These are phyloP conservation scores for Durio zibethinus DNA, from an alignment of 345 rosid genomes.

Conservation along the genomic window DNA sequence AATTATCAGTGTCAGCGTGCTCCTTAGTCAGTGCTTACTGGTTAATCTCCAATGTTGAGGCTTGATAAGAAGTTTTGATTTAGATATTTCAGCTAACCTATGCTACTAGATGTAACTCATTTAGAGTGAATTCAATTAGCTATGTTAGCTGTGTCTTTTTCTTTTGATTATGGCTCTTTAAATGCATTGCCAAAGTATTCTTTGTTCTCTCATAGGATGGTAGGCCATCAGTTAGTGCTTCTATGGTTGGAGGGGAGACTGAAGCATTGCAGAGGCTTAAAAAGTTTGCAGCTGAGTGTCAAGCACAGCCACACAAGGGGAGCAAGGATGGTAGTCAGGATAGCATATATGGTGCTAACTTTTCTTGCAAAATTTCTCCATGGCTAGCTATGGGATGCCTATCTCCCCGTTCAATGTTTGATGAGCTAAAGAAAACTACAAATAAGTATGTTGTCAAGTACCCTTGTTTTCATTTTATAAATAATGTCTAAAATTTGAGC, in stretches of 20 bases:
- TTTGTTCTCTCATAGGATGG: constrained; percentile 50
- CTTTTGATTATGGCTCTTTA: not conserved
- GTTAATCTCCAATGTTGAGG: not conserved
- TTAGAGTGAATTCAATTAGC: not conserved
- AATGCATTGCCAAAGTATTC: constrained; percentile 13
- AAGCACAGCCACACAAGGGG: constrained; percentile 69
- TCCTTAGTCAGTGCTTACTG: not conserved
- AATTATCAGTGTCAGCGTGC: not conserved
- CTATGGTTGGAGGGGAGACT: constrained; percentile 95
- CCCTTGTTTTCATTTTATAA: not conserved
- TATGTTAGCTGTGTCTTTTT: not conserved
- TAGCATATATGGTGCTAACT: constrained; percentile 84
- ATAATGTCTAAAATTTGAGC: not conserved
- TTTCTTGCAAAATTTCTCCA: constrained; percentile 94
- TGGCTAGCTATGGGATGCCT: constrained; percentile 90
- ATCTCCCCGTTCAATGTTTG: constrained; percentile 90
- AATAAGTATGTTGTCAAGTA: constrained; percentile 35
- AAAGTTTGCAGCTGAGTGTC: constrained; percentile 78
- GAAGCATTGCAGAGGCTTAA: constrained; percentile 78
- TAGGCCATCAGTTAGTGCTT: constrained; percentile 40
- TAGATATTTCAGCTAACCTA: not conserved
- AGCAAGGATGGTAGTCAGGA: constrained; percentile 45
- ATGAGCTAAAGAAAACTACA: constrained; percentile 85
- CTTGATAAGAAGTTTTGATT: not conserved
- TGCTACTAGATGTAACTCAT: not conserved